Percentiles rank a stretch among this genome's conserved stretches.
These are phyloP conservation scores for Colletotrichum endophyticum DNA, from an alignment of 2,329 filamentous ascomycete genomes.

Conservation along the genomic window DNA sequence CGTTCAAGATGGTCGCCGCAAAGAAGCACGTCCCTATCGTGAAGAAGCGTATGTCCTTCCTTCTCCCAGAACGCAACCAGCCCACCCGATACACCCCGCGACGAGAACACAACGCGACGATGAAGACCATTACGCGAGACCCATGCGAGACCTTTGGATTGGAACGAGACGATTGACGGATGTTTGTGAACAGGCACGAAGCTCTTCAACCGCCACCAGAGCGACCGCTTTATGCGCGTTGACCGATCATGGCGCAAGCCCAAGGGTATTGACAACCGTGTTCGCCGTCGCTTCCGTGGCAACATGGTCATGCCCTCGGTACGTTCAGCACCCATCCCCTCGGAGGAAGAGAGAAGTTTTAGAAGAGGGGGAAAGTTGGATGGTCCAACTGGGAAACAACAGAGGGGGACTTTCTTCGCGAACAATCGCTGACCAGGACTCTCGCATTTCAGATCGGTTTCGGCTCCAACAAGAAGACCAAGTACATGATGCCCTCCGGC, in stretches of 20 bases:
- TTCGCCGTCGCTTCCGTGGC: slow-evolving; percentile 96
- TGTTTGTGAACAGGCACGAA: slow-evolving; percentile 73
- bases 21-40: slow-evolving; percentile 99
- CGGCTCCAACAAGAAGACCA: slow-evolving; percentile 99
- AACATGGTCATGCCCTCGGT: slow-evolving; percentile 98
- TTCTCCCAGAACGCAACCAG: not conserved
- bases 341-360: slow-evolving; percentile 1
- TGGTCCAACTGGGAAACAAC: not conserved
- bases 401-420: not conserved
- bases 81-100: slow-evolving; percentile 12
- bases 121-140: not conserved
- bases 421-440: not conserved
- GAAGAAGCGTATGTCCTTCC: slow-evolving; percentile 92
- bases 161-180: slow-evolving; percentile 38
- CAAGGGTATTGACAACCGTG: slow-evolving; percentile 99
- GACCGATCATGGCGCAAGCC: slow-evolving; percentile 96
- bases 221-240: slow-evolving; percentile 94
- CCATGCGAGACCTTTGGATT: slow-evolving; percentile 5
- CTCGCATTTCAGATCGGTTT: slow-evolving; percentile 80
- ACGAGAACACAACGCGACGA: not conserved
- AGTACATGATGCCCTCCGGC: slow-evolving; percentile 97
- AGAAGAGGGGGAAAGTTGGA: not conserved
- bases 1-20: slow-evolving; percentile 88
- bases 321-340: slow-evolving; percentile 50
- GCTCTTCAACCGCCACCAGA: slow-evolving; percentile 97